Base-by-base conservation (phyloP, 2,329 filamentous ascomycete genomes). In the Pseudogymnoascus verrucosus region DNA sequence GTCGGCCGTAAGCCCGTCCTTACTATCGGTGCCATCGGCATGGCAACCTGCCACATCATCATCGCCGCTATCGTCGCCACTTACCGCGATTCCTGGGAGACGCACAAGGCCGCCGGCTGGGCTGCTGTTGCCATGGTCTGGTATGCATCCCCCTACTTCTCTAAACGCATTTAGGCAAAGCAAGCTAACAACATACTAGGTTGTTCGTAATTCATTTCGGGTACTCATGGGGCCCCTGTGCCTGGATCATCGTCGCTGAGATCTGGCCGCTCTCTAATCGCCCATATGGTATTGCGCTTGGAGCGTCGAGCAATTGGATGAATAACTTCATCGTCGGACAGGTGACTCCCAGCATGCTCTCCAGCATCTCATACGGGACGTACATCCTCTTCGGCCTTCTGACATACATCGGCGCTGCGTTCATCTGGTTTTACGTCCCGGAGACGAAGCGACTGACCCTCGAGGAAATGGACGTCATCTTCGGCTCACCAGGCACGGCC, bases 191-290 rank as follows among this genome's bases (percentile, higher is more conserved):
- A 57, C 3, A 57, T 1, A 3, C n/a, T 12, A 57, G 47, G 47
- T 7, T 57, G 4, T 57, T 57, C 8, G 47, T 57, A 1, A 57
- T 57, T 4, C 47, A 57, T 10, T 92, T 92, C 70, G 89, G 87
- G 31, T 91, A 90, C 72, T 86, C 82, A 0, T 92, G 89, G 89
- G 87, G 88, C 0, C 89, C 88, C 2, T 88, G 85, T 69, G 83
- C 86, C 0, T 91, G 89, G 89, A 89, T 90, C 65, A 80, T 92
- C 63, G 82, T 90, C 1, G 84, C 87, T 1, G 89, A 91, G 74
- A 84, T 92, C 44, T 92, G 87, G 85, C 89, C 89, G 0, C 75
- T 91, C 4, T 86, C 83, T 64, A 85, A 85, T 8, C 82, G 88
- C 1, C 83, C 89, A 0, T 89, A 91, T 65, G 89, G 89, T 42